These are phyloP conservation scores for Prinsepia uniflora DNA, from an alignment of 306 rosid species.

Conservation along the genomic window DNA sequence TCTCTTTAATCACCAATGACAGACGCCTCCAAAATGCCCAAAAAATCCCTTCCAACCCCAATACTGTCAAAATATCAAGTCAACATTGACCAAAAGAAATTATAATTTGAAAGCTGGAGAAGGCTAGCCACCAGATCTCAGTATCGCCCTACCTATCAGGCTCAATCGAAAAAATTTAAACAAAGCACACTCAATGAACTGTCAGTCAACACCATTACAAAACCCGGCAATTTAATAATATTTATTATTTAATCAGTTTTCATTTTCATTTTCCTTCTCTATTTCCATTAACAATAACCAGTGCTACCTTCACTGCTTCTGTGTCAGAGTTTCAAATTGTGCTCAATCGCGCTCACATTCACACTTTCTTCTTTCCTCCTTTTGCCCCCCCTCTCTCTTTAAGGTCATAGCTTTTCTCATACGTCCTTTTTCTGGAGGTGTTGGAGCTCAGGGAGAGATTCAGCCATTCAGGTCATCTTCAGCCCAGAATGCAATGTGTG, in stretches of 20 bases:
- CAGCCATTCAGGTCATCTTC: slow-evolving; percentile 49
- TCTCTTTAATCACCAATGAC: not conserved
- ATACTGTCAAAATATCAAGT: not conserved
- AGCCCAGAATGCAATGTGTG: slow-evolving; percentile 8
- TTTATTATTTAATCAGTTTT: slow-evolving; percentile 8
- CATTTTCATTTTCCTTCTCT: slow-evolving; percentile 5
- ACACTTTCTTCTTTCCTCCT: not conserved
- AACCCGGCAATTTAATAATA: not conserved
- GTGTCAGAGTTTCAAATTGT: slow-evolving; percentile 15
- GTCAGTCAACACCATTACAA: slow-evolving; percentile 8
- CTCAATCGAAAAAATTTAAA: not conserved
- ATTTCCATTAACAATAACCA: not conserved
- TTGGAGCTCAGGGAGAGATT: slow-evolving; percentile 40
- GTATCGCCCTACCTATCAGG: not conserved
- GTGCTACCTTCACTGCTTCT: not conserved
- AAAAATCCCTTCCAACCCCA: not conserved
- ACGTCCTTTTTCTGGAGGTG: slow-evolving; percentile 27
- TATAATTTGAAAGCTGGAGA: not conserved
- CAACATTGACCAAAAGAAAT: not conserved
- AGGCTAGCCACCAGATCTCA: not conserved
- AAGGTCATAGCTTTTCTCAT: not conserved
- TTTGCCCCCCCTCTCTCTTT: slow-evolving; percentile 8
- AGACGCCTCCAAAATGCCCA: not conserved
- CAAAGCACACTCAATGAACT: not conserved
- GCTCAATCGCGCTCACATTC: slow-evolving; percentile 27